phyloP scores from a whole-genome alignment of 176 grass and related monocot genomes.

The Luzula sylvatica region DNA sequence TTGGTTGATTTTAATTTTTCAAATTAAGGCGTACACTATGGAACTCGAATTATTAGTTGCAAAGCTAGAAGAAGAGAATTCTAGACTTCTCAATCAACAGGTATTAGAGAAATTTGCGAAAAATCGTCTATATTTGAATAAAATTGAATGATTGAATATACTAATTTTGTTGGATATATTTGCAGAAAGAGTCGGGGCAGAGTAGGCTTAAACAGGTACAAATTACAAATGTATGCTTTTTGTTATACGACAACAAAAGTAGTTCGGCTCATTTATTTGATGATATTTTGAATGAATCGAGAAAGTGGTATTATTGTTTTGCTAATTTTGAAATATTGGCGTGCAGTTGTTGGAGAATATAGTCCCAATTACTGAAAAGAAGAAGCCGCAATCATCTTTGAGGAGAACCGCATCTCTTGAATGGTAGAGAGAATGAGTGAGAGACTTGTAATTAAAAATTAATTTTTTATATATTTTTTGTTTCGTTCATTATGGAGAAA shows the following conservation, averaged over 20 bases:
- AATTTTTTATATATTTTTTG: too few relatives aligned
- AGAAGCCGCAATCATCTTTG: conserved; percentile 32
- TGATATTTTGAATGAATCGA: background rate
- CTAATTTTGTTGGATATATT: background rate
- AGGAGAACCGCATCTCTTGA: conserved; percentile 62
- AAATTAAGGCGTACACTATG: conserved; percentile 59
- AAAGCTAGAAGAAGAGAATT: conserved; percentile 73
- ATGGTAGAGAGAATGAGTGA: conserved; percentile 34
- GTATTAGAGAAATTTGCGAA: conserved; percentile 20
- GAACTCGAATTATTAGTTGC: conserved; percentile 75
- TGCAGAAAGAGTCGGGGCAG: conserved; percentile 57
- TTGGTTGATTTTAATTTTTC: too few relatives aligned
- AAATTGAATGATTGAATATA: too few relatives aligned
- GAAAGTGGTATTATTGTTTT: too few relatives aligned
- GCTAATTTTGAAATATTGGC: conserved; percentile 3
- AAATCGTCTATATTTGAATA: too few relatives aligned
- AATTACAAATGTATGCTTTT: background rate
- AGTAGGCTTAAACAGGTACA: conserved; percentile 66
- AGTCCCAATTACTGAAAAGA: conserved; percentile 39
- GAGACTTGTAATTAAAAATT: too few relatives aligned
- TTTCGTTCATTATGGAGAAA: too few relatives aligned
- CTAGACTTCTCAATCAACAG: conserved; percentile 45
- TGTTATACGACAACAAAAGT: background rate
- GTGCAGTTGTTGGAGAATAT: conserved; percentile 67
- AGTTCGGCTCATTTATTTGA: too few relatives aligned